phyloP scores from a whole-genome alignment of 495 filamentous ascomycete species.

The Xylaria curta region DNA sequence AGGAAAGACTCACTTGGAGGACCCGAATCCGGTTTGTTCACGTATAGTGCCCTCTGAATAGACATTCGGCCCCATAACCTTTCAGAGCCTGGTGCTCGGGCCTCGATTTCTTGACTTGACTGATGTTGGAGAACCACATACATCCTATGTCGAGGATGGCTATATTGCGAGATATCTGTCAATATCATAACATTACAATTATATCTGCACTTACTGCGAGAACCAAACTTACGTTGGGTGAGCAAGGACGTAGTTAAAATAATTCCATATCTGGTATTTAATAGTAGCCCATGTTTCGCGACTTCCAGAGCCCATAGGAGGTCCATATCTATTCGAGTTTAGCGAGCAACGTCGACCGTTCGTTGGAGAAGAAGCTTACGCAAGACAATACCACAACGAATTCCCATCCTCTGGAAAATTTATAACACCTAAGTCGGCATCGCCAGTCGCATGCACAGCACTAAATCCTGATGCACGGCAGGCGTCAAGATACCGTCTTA shows the following conservation, averaged over 20 bases:
- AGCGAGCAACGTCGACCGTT: background rate
- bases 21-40: background rate
- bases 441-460: background rate
- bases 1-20: background rate
- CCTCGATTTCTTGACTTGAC: background rate
- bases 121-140: background rate
- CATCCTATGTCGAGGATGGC: background rate
- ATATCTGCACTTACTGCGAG: no score
- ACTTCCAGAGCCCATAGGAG: background rate
- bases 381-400: slow-evolving; percentile 3
- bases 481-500: background rate
- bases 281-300: background rate
- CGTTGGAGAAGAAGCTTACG: background rate
- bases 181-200: background rate
- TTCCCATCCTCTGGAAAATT: slow-evolving; percentile 10
- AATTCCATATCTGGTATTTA: slow-evolving; percentile 4
- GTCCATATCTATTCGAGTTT: background rate
- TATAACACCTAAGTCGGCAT: background rate
- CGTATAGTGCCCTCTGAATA: background rate
- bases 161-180: background rate
- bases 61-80: background rate
- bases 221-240: background rate
- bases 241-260: background rate
- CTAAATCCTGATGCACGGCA: background rate
- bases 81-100: background rate